phyloP scores from a whole-genome alignment of 345 rosid species.

The Corchorus capsularis region DNA sequence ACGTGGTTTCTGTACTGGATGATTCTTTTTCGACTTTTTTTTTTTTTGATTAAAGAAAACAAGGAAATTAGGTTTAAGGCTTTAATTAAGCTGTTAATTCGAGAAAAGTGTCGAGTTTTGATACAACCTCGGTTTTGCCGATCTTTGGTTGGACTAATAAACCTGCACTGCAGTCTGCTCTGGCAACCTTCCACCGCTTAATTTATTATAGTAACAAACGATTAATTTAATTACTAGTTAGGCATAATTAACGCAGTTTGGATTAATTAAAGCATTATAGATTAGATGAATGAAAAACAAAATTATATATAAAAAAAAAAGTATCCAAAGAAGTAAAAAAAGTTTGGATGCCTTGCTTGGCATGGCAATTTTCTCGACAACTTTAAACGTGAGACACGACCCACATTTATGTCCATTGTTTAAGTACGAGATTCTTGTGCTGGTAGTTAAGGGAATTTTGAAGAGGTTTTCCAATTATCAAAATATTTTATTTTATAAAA shows the following conservation, averaged over 20 bases:
- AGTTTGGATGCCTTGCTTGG: constrained; percentile 2
- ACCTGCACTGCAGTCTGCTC: not conserved
- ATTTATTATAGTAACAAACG: not conserved
- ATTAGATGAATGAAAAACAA: no score
- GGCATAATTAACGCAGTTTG: not conserved
- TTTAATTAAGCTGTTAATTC: constrained; percentile 7
- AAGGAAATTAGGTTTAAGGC: constrained; percentile 2
- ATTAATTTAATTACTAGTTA: not conserved
- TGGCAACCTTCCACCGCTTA: not conserved
- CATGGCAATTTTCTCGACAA: not conserved
- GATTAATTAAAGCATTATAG: no score
- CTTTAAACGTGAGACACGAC: not conserved
- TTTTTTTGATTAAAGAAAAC: not conserved
- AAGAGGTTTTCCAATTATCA: not conserved
- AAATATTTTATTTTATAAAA: no score
- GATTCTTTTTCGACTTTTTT: not conserved
- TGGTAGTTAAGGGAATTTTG: not conserved
- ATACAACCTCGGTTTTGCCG: constrained; percentile 26
- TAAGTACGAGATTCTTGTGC: constrained; percentile 9
- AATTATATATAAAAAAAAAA: not conserved
- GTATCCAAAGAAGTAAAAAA: not conserved
- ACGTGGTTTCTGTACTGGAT: not conserved
- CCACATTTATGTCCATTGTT: not conserved
- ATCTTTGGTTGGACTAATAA: constrained; percentile 19
- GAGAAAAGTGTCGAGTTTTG: not conserved